Percentiles rank a stretch among this genome's conserved stretches.
Conservation (phyloP, 2,329 filamentous ascomycete species). For the Aspergillus sp. region DNA sequence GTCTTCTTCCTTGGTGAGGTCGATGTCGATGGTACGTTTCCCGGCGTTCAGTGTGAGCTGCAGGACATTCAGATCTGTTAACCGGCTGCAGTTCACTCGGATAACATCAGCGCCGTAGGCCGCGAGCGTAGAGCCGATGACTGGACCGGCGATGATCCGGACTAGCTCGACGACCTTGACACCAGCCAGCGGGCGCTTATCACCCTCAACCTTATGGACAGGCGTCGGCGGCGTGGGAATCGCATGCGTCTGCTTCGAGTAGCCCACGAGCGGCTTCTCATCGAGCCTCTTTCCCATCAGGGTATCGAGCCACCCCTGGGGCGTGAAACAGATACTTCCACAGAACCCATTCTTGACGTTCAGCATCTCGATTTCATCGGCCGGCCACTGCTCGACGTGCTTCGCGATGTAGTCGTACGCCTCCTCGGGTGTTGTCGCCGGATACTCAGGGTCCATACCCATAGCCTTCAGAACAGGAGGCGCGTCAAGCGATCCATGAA, state of each 20-base stretch:
- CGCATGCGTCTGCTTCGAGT: not conserved
- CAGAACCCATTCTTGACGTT: slow-evolving; percentile 45
- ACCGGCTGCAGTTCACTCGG: slow-evolving; percentile 40
- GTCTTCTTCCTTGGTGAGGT: slow-evolving; percentile 45
- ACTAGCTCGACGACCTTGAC: slow-evolving; percentile 51
- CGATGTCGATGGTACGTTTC: slow-evolving; percentile 31
- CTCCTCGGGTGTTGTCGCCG: not conserved
- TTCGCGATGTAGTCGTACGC: slow-evolving; percentile 27
- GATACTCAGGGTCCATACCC: not conserved
- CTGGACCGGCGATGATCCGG: slow-evolving; percentile 40
- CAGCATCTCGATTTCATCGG: slow-evolving; percentile 45
- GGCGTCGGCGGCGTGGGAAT: not conserved
- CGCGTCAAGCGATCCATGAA: slow-evolving; percentile 52
- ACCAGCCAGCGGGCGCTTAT: slow-evolving; percentile 43
- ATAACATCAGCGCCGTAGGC: slow-evolving; percentile 50
- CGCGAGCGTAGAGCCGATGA: slow-evolving; percentile 43
- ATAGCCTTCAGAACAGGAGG: slow-evolving; percentile 20
- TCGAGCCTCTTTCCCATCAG: not conserved
- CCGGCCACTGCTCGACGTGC: slow-evolving; percentile 32
- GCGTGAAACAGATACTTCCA: slow-evolving; percentile 38
- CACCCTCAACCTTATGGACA: not conserved
- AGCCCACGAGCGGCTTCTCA: not conserved
- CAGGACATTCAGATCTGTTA: not conserved
- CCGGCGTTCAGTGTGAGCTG: slow-evolving; percentile 13
- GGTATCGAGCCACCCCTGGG: not conserved